Conservation (phyloP, 2,329 filamentous ascomycete genomes). For the Penicillium sp. region DNA sequence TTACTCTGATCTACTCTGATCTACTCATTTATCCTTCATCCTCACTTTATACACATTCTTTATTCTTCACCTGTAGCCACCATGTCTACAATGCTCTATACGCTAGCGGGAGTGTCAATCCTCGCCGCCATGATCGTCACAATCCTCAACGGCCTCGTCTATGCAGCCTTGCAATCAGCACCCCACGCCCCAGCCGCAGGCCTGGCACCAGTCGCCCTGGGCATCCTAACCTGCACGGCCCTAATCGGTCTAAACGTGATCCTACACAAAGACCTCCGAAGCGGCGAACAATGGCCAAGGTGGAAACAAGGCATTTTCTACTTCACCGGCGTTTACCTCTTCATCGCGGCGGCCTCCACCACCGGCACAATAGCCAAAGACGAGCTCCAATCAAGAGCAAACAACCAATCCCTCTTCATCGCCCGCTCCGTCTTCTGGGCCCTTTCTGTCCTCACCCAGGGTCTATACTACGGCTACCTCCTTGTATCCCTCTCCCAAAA, state of each 20-base stretch:
- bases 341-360: slow-evolving; percentile 28
- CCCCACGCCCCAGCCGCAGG: slow-evolving; percentile 23
- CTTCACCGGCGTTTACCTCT: slow-evolving; percentile 29
- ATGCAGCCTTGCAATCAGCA: slow-evolving; percentile 25
- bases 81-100: slow-evolving; percentile 26
- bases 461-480: slow-evolving; percentile 36
- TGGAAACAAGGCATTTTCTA: slow-evolving; percentile 27
- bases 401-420: slow-evolving; percentile 29
- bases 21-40: slow-evolving; percentile 5
- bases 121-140: slow-evolving; percentile 30
- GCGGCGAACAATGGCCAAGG: slow-evolving; percentile 14
- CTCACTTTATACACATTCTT: not conserved
- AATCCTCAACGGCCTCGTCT: slow-evolving; percentile 35
- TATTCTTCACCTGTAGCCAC: slow-evolving; percentile 14
- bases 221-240: slow-evolving; percentile 30
- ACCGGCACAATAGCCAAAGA: slow-evolving; percentile 35
- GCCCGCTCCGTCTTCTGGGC: slow-evolving; percentile 44
- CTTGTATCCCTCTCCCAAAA: slow-evolving; percentile 15
- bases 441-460: slow-evolving; percentile 37
- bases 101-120: slow-evolving; percentile 30
- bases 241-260: slow-evolving; percentile 26
- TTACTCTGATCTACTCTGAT: too few relatives aligned
- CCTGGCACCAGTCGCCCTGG: slow-evolving; percentile 30
- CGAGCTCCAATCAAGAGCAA: slow-evolving; percentile 15
- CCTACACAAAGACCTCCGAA: slow-evolving; percentile 23